Percentiles rank a stretch among this genome's conserved stretches.
Evolutionary conservation across 768 basidiomycete genomes (phyloP).

Genomic region (Atractiella rhizophila): DNA sequence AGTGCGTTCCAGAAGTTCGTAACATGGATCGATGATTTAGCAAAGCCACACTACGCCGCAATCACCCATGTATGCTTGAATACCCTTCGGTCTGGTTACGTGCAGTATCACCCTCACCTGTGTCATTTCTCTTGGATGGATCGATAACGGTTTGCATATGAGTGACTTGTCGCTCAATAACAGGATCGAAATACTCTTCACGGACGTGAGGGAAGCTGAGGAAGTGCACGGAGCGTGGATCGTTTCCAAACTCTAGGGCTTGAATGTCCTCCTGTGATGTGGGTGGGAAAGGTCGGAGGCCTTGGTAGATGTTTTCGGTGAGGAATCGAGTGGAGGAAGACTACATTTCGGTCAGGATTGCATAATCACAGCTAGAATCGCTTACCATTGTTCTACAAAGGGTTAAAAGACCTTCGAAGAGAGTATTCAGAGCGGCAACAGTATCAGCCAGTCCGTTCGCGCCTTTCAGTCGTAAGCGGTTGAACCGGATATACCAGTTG

Average conservation of each 20-base stretch:
- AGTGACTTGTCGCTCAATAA: conserved; percentile 78
- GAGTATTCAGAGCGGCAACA: conserved; percentile 61
- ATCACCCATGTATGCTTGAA: too few species aligned
- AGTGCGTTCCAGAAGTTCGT: too few species aligned
- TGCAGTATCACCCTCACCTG: too few species aligned
- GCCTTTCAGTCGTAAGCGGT: conserved; percentile 81
- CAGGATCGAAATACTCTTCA: conserved; percentile 76
- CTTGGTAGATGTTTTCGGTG: conserved; percentile 87
- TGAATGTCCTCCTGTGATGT: conserved; percentile 40
- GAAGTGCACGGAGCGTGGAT: conserved; percentile 86
- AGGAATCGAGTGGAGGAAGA: conserved; percentile 96
- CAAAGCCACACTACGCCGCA: too few species aligned
- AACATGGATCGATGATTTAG: too few species aligned
- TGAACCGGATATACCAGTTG: conserved; percentile 99
- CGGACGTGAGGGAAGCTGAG: conserved; percentile 76
- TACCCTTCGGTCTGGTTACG: too few species aligned
- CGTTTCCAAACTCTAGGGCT: conserved; percentile 28
- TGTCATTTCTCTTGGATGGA: too few species aligned
- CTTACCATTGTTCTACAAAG: conserved; percentile 81
- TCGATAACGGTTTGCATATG: conserved; percentile 91
- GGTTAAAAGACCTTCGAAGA: conserved; percentile 85
- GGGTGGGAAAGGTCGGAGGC: conserved; percentile 60
- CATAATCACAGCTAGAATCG: too few species aligned
- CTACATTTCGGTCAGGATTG: conserved; percentile 26
- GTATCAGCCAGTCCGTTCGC: conserved; percentile 78